Conservation (phyloP, 495 filamentous ascomycete genomes). For the Cercophora scortea region DNA sequence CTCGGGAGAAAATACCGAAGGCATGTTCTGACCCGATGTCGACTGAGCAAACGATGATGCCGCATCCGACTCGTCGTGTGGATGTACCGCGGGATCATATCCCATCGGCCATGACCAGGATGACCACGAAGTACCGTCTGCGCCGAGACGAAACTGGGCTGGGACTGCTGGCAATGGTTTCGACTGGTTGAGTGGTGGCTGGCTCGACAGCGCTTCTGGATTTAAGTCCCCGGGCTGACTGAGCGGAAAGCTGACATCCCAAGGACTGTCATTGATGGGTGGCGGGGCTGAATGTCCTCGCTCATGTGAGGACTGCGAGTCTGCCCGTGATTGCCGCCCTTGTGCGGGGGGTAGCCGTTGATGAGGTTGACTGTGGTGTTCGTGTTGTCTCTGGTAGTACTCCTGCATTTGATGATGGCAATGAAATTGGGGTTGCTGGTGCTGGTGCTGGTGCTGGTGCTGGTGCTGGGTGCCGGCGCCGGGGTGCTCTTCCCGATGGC, state of each 20-base stretch:
- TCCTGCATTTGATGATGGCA: conserved; percentile 24
- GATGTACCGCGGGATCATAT: conserved; percentile 12
- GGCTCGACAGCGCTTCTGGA: neutral
- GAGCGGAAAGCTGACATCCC: conserved; percentile 24
- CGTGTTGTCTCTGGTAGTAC: conserved; percentile 15
- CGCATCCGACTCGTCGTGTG: conserved; percentile 10
- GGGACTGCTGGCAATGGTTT: conserved; percentile 34
- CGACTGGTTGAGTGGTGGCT: conserved; percentile 12
- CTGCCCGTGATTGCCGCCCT: conserved; percentile 16
- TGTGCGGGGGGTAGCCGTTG: conserved; percentile 10
- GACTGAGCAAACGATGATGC: conserved; percentile 16
- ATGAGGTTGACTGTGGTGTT: conserved; percentile 5
- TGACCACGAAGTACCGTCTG: conserved; percentile 39
- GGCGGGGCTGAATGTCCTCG: conserved; percentile 39
- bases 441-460: neutral
- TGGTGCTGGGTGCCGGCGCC: neutral
- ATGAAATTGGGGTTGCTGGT: conserved; percentile 7
- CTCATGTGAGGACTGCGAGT: conserved; percentile 24
- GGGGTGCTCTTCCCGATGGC: neutral
- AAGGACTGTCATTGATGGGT: conserved; percentile 33
- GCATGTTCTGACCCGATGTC: neutral
- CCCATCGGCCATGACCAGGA: conserved; percentile 26
- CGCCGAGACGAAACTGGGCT: conserved; percentile 34
- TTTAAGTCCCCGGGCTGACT: neutral
- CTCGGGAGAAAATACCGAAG: conserved; percentile 20